Conservation (phyloP, 768 basidiomycete genomes). For the Kwoniella botswanensis region DNA sequence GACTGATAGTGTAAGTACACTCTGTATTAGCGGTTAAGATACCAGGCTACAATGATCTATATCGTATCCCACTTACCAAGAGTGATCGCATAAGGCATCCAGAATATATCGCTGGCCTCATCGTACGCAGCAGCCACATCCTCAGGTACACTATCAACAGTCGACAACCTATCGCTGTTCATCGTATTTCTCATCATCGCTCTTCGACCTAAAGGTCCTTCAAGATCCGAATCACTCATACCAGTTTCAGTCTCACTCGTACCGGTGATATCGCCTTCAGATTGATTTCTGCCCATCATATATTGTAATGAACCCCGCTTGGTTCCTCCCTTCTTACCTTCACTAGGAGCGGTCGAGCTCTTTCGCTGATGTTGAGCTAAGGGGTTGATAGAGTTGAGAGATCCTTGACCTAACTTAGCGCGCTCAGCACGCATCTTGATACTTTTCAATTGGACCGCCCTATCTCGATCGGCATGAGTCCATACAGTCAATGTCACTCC, state of each 20-base stretch:
- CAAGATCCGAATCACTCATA: constrained; percentile 38
- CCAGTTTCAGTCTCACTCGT: constrained; percentile 39
- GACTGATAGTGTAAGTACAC: constrained; percentile 64
- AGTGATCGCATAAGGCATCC: constrained; percentile 90
- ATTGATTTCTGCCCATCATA: constrained; percentile 20
- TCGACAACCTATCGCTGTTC: constrained; percentile 9
- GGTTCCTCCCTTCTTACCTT: not conserved
- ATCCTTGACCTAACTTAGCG: constrained; percentile 11
- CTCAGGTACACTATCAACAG: constrained; percentile 29
- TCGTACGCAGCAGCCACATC: constrained; percentile 40
- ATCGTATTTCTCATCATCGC: not conserved
- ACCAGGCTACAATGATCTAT: not conserved
- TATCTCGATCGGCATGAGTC: constrained; percentile 91
- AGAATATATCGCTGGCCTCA: constrained; percentile 63
- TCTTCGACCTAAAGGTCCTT: constrained; percentile 21
- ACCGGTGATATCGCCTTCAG: constrained; percentile 19
- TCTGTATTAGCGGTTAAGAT: constrained; percentile 10
- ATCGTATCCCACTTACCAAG: constrained; percentile 41
- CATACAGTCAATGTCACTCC: constrained; percentile 93
- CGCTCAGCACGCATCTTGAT: constrained; percentile 34
- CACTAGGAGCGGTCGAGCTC: constrained; percentile 1
- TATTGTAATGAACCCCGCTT: constrained; percentile 19
- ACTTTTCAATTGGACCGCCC: constrained; percentile 62
- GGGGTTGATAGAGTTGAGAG: constrained; percentile 8
- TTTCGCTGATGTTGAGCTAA: constrained; percentile 5